Conservation (phyloP, 768 basidiomycete species). For the Tephrocybe sp. region DNA sequence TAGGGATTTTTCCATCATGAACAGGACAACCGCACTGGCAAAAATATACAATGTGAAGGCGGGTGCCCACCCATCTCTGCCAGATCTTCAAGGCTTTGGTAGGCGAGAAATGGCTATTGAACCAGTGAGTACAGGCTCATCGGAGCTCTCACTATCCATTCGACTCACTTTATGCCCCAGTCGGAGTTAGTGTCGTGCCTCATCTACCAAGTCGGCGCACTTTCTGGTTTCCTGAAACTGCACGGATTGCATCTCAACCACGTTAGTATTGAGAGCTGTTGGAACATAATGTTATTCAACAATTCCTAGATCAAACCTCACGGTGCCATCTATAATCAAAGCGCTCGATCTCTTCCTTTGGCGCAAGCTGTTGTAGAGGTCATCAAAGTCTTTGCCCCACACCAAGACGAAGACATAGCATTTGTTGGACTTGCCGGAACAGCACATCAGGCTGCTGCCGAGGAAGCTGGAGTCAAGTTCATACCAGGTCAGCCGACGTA, state of each 20-base stretch:
- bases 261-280: conserved; percentile 28
- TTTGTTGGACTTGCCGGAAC: conserved; percentile 68
- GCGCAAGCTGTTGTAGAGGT: conserved; percentile 56
- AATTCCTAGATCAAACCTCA: conserved; percentile 54
- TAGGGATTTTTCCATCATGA: conserved; percentile 71
- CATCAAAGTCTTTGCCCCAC: conserved; percentile 45
- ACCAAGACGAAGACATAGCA: conserved; percentile 37
- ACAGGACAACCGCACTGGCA: conserved; percentile 57
- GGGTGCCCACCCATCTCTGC: conserved; percentile 71
- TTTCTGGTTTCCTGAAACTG: conserved; percentile 56
- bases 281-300: neutral
- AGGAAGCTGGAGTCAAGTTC: conserved; percentile 55
- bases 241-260: conserved; percentile 57
- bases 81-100: conserved; percentile 65
- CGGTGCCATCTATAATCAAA: conserved; percentile 63
- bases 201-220: conserved; percentile 68
- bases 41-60: conserved; percentile 54
- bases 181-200: conserved; percentile 58
- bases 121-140: conserved; percentile 37
- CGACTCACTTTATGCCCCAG: conserved; percentile 24
- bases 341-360: conserved; percentile 52
- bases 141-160: neutral
- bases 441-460: conserved; percentile 56
- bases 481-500: conserved; percentile 47
- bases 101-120: conserved; percentile 63